phyloP scores from a whole-genome alignment of 2,329 filamentous ascomycete genomes.

The Microsporum audouinii region DNA sequence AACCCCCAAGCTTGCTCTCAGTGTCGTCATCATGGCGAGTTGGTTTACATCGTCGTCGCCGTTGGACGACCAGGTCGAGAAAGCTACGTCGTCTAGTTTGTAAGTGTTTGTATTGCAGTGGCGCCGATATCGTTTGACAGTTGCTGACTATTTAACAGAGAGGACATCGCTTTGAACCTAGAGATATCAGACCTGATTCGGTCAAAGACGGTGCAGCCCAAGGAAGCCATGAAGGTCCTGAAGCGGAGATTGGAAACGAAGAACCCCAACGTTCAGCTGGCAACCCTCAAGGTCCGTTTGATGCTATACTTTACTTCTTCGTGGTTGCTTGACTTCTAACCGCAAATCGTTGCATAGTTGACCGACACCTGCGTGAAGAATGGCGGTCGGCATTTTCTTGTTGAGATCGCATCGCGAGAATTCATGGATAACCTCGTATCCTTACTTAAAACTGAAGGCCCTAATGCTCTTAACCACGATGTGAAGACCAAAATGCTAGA shows the following conservation, averaged over 20 bases:
- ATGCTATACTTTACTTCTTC: background rate
- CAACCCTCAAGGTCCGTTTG: conserved; percentile 66
- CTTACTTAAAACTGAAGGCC: conserved; percentile 67
- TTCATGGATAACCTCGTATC: conserved; percentile 97
- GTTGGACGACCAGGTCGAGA: conserved; percentile 94
- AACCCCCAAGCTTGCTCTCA: background rate
- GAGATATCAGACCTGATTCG: conserved; percentile 97
- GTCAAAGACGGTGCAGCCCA: conserved; percentile 93
- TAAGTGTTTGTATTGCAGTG: conserved; percentile 38
- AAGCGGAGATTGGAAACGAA: conserved; percentile 92
- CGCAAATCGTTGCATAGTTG: conserved; percentile 43
- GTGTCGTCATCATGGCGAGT: conserved; percentile 65
- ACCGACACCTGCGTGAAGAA: conserved; percentile 99
- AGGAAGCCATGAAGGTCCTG: conserved; percentile 93
- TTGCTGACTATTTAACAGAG: conserved; percentile 41
- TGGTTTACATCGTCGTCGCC: conserved; percentile 92
- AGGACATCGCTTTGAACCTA: conserved; percentile 93
- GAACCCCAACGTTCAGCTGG: conserved; percentile 93
- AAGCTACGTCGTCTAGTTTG: conserved; percentile 87
- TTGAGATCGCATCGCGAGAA: conserved; percentile 89
- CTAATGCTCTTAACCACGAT: conserved; percentile 64
- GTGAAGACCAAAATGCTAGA: conserved; percentile 87
- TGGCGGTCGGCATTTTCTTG: conserved; percentile 85
- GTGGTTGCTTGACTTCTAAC: background rate
- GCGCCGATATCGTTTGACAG: background rate